phyloP scores from a whole-genome alignment of 2,329 filamentous ascomycete species.

The Ascosphaera acerosa region DNA sequence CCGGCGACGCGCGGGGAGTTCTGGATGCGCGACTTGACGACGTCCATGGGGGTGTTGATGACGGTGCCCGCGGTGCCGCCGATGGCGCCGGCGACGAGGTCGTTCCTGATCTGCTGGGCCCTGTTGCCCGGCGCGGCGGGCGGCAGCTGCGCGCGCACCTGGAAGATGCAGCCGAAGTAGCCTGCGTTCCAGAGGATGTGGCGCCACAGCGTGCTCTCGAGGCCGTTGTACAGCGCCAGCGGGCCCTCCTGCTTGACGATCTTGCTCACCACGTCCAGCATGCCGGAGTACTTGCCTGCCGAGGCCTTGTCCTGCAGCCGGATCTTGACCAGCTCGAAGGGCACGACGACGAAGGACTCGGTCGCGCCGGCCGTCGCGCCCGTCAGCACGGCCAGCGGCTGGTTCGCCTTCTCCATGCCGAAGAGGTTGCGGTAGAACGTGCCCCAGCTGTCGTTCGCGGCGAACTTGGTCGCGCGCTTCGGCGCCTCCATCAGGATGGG shows the following conservation, averaged over 20 bases:
- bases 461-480: conserved; percentile 95
- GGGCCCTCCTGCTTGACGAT: conserved; percentile 63
- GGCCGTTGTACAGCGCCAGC: conserved; percentile 81
- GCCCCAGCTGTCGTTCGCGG: conserved; percentile 96
- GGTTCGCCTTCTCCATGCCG: conserved; percentile 65
- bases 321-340: conserved; percentile 97
- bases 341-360: conserved; percentile 89
- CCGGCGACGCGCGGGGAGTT: conserved; percentile 73
- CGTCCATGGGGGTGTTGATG: conserved; percentile 86
- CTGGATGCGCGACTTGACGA: conserved; percentile 95
- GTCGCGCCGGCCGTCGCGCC: conserved; percentile 88
- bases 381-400: conserved; percentile 73
- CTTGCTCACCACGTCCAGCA: conserved; percentile 29
- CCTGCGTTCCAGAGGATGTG: conserved; percentile 86
- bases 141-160: conserved; percentile 67
- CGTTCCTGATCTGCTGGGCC: conserved; percentile 57
- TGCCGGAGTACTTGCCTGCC: conserved; percentile 41
- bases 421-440: conserved; percentile 77
- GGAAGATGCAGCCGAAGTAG: conserved; percentile 97
- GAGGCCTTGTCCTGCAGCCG: conserved; percentile 88
- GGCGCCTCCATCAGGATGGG: conserved; percentile 96
- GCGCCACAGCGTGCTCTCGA: conserved; percentile 91
- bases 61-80: conserved; percentile 82
- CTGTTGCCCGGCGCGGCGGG: conserved; percentile 45
- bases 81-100: conserved; percentile 61